phyloP scores from a whole-genome alignment of 2,329 filamentous ascomycete genomes.

The Trematosphaeria pertusa region DNA sequence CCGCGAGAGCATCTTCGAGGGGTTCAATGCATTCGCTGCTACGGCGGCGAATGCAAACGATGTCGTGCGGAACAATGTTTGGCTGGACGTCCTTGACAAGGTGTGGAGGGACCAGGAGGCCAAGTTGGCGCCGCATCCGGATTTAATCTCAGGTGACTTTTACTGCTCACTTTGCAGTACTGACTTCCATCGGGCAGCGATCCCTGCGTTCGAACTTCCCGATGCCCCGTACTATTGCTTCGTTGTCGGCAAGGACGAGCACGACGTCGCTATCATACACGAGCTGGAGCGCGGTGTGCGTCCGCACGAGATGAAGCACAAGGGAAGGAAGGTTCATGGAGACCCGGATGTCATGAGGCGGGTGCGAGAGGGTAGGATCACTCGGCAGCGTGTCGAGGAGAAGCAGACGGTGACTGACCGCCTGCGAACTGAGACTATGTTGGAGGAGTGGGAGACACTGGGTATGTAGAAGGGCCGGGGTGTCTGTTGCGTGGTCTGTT shows the following conservation, averaged over 20 bases:
- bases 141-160: constrained; percentile 13
- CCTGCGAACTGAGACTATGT: constrained; percentile 2
- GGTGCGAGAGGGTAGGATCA: constrained; percentile 3
- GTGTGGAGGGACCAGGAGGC: neutral
- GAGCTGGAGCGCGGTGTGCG: constrained; percentile 11
- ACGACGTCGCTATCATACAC: constrained; percentile 7
- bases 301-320: neutral
- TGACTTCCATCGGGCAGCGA: neutral
- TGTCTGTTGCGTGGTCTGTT: neutral
- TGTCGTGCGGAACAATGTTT: neutral
- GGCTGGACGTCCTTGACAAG: neutral
- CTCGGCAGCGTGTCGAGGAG: constrained; percentile 8
- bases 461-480: neutral
- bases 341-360: neutral
- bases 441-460: constrained; percentile 5
- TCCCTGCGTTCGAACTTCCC: neutral
- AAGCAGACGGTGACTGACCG: constrained; percentile 8
- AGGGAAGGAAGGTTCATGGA: neutral
- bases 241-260: constrained; percentile 6
- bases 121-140: neutral
- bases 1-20: neutral
- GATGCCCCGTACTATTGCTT: constrained; percentile 10
- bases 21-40: neutral
- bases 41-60: neutral
- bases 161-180: constrained; percentile 8